A percentile compares a stretch with the other conserved stretches of the same genome.
phyloP scores from a whole-genome alignment of 129 eudicot genomes.

The Daucus carota region DNA sequence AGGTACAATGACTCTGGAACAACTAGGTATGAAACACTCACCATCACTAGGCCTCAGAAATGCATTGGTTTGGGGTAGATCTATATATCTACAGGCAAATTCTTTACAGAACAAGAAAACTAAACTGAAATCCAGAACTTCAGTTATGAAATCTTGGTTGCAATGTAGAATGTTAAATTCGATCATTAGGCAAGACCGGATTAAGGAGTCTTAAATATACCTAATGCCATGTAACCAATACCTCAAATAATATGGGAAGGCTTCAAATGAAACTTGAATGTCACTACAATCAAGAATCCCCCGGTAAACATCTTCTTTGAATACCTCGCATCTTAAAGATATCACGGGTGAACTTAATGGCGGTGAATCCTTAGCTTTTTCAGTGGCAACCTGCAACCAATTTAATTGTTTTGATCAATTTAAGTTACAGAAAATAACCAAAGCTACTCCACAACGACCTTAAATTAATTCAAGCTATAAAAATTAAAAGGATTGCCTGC shows the following conservation, averaged over 20 bases:
- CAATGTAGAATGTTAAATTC: neutral
- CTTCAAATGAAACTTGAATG: slow-evolving; percentile 66
- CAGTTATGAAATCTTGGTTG: neutral
- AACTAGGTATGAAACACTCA: neutral
- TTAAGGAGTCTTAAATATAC: too few relatives aligned
- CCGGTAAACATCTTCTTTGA: slow-evolving; percentile 55
- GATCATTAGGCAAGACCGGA: neutral
- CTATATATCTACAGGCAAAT: neutral
- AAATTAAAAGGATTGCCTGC: slow-evolving; percentile 32
- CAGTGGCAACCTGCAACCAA: slow-evolving; percentile 36
- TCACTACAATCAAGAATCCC: slow-evolving; percentile 53
- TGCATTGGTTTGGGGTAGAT: neutral
- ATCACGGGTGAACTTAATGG: slow-evolving; percentile 41
- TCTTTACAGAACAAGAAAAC: neutral
- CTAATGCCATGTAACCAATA: slow-evolving; percentile 16
- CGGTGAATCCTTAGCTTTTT: slow-evolving; percentile 35
- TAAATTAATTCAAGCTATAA: slow-evolving; percentile 13
- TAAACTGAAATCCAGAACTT: neutral
- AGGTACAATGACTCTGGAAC: neutral
- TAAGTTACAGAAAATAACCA: slow-evolving; percentile 1
- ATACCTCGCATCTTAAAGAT: slow-evolving; percentile 48
- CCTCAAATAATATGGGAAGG: slow-evolving; percentile 83
- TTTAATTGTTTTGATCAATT: slow-evolving; percentile 5
- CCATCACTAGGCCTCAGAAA: neutral
- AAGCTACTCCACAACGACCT: slow-evolving; percentile 5